Conservation (phyloP, 1,139 yeast genomes). For the Hyphopichia buzzinii region DNA sequence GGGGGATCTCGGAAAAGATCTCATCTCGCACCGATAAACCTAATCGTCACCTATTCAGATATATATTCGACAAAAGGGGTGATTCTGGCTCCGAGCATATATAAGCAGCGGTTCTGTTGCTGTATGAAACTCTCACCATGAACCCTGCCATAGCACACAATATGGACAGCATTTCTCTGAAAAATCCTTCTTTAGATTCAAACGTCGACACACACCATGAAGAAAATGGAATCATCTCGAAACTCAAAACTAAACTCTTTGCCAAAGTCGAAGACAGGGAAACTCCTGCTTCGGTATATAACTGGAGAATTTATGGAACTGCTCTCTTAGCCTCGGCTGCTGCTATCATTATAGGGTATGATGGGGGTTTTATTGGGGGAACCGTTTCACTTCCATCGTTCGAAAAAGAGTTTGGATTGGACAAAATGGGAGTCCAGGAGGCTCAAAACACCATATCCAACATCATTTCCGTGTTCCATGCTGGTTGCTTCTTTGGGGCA, state of each 20-base stretch:
- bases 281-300: slow-evolving; percentile 40
- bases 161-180: no score
- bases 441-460: slow-evolving; percentile 29
- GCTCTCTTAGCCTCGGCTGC: slow-evolving; percentile 42
- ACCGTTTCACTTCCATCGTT: slow-evolving; percentile 40
- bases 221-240: no score
- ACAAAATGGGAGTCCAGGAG: slow-evolving; percentile 18
- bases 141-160: no score
- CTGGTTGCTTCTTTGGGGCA: slow-evolving; percentile 46
- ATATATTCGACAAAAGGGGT: no score
- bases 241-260: slow-evolving; percentile 20
- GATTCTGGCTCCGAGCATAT: no score
- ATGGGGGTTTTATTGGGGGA: slow-evolving; percentile 46
- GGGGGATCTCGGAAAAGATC: no score
- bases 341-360: slow-evolving; percentile 41
- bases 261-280: slow-evolving; percentile 39
- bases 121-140: no score
- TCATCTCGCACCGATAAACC: no score
- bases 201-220: no score
- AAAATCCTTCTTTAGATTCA: no score
- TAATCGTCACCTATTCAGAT: no score
- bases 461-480: slow-evolving; percentile 43
- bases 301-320: slow-evolving; percentile 32
- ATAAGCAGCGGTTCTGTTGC: no score
- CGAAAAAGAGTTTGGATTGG: slow-evolving; percentile 33